A percentile compares a stretch with the other conserved stretches of the same genome.
Conservation (phyloP, 805 yeast genomes). For the Cyberlindnera xylosilytica region DNA sequence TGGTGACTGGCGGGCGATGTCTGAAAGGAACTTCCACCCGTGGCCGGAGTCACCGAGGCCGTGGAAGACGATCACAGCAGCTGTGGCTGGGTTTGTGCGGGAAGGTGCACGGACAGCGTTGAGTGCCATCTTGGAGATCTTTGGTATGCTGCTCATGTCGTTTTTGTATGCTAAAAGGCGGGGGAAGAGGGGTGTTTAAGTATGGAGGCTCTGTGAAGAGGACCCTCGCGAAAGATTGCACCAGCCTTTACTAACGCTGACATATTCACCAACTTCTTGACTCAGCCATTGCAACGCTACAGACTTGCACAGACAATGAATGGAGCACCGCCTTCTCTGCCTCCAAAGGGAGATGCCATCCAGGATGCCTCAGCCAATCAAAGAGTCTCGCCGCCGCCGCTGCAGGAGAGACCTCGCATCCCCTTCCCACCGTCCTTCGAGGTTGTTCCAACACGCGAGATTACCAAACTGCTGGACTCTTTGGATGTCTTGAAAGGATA, state of each 20-base stretch:
- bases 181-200: background rate
- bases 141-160: background rate
- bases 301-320: background rate
- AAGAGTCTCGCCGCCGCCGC: constrained; percentile 1
- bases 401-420: constrained; percentile 11
- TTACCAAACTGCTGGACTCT: constrained; percentile 21
- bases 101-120: constrained; percentile 33
- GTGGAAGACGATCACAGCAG: constrained; percentile 75
- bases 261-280: background rate
- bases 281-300: background rate
- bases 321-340: constrained; percentile 16
- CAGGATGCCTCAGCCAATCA: background rate
- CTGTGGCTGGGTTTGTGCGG: constrained; percentile 40
- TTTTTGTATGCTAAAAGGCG: background rate
- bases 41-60: constrained; percentile 90
- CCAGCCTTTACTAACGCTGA: background rate
- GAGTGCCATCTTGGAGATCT: constrained; percentile 12
- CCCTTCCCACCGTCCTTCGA: constrained; percentile 22
- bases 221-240: background rate
- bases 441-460: constrained; percentile 22
- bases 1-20: constrained; percentile 44
- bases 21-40: constrained; percentile 86
- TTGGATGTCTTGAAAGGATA: constrained; percentile 29
- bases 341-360: constrained; percentile 14
- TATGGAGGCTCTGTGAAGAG: background rate